Conservation (phyloP, 345 rosid genomes). For the Pelargonium nanum region DNA sequence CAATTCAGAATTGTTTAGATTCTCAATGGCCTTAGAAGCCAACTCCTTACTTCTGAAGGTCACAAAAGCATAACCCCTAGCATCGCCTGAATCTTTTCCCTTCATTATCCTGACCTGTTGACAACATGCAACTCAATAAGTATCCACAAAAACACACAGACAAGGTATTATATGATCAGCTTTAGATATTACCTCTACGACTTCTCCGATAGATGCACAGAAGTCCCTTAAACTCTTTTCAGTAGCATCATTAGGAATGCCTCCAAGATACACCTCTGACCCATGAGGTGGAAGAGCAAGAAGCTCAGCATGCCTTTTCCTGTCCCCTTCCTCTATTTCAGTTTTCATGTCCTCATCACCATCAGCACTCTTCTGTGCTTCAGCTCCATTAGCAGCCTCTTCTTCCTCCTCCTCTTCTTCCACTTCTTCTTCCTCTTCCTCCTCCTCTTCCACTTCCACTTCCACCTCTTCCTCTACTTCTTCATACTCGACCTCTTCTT, state of each 20-base stretch:
- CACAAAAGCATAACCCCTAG: conserved; percentile 80
- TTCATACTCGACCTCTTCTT: conserved; percentile 77
- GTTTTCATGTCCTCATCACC: conserved; percentile 24
- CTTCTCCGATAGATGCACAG: conserved; percentile 80
- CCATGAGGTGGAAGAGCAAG: conserved; percentile 91
- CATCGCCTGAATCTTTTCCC: conserved; percentile 67
- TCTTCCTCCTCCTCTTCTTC: conserved; percentile 28
- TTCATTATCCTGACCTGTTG: conserved; percentile 86
- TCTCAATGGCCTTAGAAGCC: conserved; percentile 71
- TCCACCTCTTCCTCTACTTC: conserved; percentile 72
- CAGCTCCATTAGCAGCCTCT: conserved; percentile 14
- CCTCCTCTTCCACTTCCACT: conserved; percentile 47
- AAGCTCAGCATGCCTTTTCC: conserved; percentile 52
- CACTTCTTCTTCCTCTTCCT: conserved; percentile 41
- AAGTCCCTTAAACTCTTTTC: conserved; percentile 60
- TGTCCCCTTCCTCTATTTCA: conserved; percentile 45
- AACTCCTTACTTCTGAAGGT: conserved; percentile 66
- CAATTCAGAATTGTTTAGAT: conserved; percentile 55
- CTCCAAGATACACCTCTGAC: conserved; percentile 81
- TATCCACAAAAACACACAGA: neutral
- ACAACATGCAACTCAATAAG: too few species aligned
- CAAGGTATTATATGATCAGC: neutral
- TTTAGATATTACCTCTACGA: conserved; percentile 67
- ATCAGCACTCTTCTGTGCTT: conserved; percentile 16
- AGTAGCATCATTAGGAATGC: conserved; percentile 61